Evolutionary conservation across 2,329 filamentous ascomycete species (phyloP).

Genomic region (Escovopsis sp.): DNA sequence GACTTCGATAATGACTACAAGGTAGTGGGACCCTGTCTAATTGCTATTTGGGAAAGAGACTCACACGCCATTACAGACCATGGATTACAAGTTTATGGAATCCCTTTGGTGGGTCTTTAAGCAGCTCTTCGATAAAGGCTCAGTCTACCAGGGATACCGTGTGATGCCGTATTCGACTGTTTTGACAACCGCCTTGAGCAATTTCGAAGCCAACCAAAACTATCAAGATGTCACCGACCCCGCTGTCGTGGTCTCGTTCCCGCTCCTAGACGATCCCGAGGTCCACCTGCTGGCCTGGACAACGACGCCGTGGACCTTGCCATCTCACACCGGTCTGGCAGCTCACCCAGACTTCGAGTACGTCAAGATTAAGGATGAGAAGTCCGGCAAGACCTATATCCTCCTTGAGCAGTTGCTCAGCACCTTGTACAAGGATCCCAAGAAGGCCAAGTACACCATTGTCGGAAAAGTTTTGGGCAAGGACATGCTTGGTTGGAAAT

Average conservation of each 20-base stretch:
- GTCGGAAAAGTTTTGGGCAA: conserved; percentile 67
- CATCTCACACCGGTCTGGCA: conserved; percentile 64
- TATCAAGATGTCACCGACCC: conserved; percentile 90
- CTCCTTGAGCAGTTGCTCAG: conserved; percentile 67
- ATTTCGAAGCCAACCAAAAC: conserved; percentile 89
- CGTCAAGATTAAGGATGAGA: conserved; percentile 71
- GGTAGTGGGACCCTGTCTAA: conserved; percentile 24
- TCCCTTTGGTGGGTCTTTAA: conserved; percentile 96
- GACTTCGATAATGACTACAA: conserved; percentile 98
- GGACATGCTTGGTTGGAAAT: conserved; percentile 78
- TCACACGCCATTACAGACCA: conserved; percentile 41
- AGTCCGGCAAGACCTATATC: conserved; percentile 70
- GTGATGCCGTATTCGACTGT: conserved; percentile 95
- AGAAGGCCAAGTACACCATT: conserved; percentile 86
- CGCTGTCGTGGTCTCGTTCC: conserved; percentile 77
- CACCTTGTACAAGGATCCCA: conserved; percentile 84
- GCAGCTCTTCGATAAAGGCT: conserved; percentile 75
- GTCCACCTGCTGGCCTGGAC: conserved; percentile 77
- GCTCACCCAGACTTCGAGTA: conserved; percentile 77
- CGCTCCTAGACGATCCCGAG: conserved; percentile 60
- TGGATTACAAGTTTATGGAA: conserved; percentile 95
- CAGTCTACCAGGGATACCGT: conserved; percentile 78
- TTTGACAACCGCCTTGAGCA: conserved; percentile 76
- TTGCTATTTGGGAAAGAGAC: background rate
- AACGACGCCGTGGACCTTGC: conserved; percentile 74